Base-by-base conservation (phyloP, 148 eudicot species). In the Chenopodium album region DNA sequence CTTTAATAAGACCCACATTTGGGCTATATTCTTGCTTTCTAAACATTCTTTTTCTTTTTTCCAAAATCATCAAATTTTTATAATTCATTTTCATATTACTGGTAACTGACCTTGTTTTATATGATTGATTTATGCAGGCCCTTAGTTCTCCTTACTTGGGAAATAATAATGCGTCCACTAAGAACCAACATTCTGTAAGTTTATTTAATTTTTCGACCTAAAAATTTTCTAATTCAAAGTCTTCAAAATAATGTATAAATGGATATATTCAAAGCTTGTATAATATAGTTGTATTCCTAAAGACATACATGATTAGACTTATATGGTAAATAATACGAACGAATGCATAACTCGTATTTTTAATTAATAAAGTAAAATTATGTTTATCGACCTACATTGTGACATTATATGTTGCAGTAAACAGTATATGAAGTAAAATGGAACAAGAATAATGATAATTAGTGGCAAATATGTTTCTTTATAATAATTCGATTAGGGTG, bases 81-180 rank as follows among this genome's bases (percentile, higher is more conserved):
- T 75, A 34, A 26, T 28, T 13, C 52, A 32, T 20, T 70, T 84
- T 41, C 48, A 6, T 13, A 9, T 17, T 56, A 14, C 17, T 16
- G 17, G 17, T 56, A 14, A 56, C 5, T 56, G 62, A 56, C 6
- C 20, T 14, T 56, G 60, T 54, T 12, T 14, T 56, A 56, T 17
- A 7, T 31, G 11, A n/a, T 3, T 76, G 9, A 19, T 78, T 64
- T 16, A 44, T 89, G 85, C 98, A 94, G 98, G 98, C 94, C 79
- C 93, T 94, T 76, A 89, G 94, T 87, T 87, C 90, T 77, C 97
- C 98, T 11, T 92, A 92, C 88, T 75, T 92, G 89, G 89, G 94
- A 78, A 89, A 79, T 83, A 80, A 72, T 80, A 80, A 73, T 67
- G 83, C 83, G 75, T 44, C 91, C 76, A 84, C 85, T 79, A 90